phyloP scores from a whole-genome alignment of 2,329 filamentous ascomycete genomes.

The Ambrosiella beaveri region DNA sequence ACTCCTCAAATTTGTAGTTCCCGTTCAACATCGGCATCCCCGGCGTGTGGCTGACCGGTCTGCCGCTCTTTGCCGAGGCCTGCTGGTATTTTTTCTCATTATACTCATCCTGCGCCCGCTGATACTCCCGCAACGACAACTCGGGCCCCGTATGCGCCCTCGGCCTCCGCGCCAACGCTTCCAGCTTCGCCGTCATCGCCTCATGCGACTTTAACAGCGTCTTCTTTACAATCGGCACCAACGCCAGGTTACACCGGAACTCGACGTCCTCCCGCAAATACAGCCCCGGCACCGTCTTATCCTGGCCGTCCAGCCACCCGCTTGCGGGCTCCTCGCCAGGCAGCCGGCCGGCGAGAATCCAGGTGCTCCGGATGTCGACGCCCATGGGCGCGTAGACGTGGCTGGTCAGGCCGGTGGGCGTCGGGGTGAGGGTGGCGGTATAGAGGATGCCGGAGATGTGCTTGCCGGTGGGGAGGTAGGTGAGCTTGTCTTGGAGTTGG shows the following conservation, averaged over 20 bases:
- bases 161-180: neutral
- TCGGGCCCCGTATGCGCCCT: neutral
- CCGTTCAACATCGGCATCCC: neutral
- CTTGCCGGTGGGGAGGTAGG: constrained; percentile 49
- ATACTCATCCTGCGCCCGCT: neutral
- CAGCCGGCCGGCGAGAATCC: constrained; percentile 55
- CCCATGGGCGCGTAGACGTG: constrained; percentile 72
- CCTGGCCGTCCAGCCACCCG: constrained; percentile 43
- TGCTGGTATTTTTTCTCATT: neutral
- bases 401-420: constrained; percentile 57
- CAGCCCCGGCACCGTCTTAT: constrained; percentile 45
- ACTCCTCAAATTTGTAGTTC: constrained; percentile 5
- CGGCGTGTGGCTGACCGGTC: neutral
- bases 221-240: constrained; percentile 63
- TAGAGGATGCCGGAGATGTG: constrained; percentile 43
- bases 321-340: constrained; percentile 51
- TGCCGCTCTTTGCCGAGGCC: neutral
- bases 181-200: constrained; percentile 34
- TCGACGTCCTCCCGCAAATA: constrained; percentile 78
- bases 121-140: neutral
- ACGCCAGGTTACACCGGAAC: constrained; percentile 59
- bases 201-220: constrained; percentile 63
- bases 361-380: constrained; percentile 61
- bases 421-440: constrained; percentile 63
- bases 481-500: constrained; percentile 57